Conservation (phyloP, 163 green algal species). For the Volvox carteri region DNA sequence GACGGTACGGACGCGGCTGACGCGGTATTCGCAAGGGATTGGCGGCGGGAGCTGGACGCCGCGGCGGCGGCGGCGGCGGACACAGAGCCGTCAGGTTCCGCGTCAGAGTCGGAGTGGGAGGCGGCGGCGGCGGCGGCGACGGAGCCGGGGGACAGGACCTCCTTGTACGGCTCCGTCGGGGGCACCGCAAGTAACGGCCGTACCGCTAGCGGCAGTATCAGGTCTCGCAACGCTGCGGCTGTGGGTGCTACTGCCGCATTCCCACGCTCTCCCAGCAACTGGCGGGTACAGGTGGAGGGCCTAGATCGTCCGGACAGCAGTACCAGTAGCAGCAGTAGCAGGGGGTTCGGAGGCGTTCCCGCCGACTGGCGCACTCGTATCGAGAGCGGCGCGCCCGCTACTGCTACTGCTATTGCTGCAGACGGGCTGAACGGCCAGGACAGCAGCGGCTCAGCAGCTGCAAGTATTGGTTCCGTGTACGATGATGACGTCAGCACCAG, state of each 20-base stretch:
- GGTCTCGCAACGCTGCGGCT: background rate
- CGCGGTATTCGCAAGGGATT: constrained; percentile 18
- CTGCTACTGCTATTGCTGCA: background rate
- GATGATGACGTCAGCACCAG: too few relatives aligned
- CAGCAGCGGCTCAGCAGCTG: background rate
- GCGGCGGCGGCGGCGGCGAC: too few relatives aligned
- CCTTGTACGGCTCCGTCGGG: background rate
- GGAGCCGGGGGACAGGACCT: background rate
- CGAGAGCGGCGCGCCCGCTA: background rate
- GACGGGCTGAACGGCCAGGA: background rate
- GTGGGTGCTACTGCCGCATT: background rate
- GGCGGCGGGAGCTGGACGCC: constrained; percentile 27
- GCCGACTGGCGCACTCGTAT: background rate
- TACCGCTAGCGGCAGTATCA: background rate
- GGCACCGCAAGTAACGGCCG: background rate
- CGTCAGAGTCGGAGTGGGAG: background rate
- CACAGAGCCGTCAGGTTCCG: background rate
- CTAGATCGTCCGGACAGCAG: background rate
- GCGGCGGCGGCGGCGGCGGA: constrained; percentile 15
- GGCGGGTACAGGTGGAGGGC: constrained; percentile 22
- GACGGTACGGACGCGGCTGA: background rate
- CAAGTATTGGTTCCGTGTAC: background rate
- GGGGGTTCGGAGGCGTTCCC: background rate
- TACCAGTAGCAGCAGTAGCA: background rate
- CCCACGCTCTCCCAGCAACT: constrained; percentile 19